These are phyloP conservation scores for Nannochloropsis salina DNA, from an alignment of 108 stramenopile species.

Conservation along the genomic window DNA sequence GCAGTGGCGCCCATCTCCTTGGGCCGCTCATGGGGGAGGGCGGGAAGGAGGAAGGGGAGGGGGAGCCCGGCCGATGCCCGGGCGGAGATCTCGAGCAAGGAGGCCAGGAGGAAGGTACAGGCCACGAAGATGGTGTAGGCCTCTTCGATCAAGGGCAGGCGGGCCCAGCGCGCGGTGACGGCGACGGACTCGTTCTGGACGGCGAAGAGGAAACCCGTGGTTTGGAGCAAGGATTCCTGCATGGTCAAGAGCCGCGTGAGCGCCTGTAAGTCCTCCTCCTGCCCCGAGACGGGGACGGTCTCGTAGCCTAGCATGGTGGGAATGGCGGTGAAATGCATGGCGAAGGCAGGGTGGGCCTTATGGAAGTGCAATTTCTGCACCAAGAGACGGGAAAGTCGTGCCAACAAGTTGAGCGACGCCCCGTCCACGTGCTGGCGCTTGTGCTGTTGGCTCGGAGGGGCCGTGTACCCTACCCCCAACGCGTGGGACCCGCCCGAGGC, in stretches of 20 bases:
- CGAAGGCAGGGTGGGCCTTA: neutral
- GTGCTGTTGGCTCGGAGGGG: neutral
- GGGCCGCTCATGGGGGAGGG: neutral
- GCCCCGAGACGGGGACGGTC: neutral
- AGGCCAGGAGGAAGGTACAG: neutral
- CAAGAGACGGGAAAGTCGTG: neutral
- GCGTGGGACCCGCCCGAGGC: neutral
- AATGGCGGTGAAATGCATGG: neutral
- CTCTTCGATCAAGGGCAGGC: conserved; percentile 10
- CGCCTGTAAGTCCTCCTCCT: neutral
- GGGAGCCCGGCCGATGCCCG: neutral
- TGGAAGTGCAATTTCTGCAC: conserved; percentile 17
- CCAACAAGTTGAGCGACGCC: neutral
- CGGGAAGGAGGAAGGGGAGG: conserved; percentile 14
- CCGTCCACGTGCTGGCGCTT: neutral
- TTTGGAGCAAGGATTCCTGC: neutral
- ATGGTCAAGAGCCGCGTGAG: neutral
- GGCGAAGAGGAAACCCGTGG: neutral
- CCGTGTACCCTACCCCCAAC: neutral
- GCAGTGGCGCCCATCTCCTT: neutral
- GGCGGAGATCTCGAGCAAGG: neutral
- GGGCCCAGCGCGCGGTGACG: neutral
- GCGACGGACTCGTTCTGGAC: neutral
- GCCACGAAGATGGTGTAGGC: conserved; percentile 8
- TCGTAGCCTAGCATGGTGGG: conserved; percentile 1